Evolutionary conservation across 164 flowering plant genomes (phyloP).

Genomic region (Stephania japonica): DNA sequence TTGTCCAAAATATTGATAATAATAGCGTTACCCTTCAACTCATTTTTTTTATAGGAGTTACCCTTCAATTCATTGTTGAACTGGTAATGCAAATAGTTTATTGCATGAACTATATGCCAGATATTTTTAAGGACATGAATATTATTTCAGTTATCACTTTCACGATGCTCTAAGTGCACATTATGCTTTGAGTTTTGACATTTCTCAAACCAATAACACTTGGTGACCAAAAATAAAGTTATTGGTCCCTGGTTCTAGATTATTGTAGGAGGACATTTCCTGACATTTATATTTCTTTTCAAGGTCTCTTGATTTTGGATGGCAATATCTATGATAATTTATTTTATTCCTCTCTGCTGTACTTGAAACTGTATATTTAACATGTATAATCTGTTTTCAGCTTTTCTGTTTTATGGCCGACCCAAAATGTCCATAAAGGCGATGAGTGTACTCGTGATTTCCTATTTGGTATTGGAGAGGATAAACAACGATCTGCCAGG

Average conservation of each 20-base stretch:
- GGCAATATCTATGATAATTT: not conserved
- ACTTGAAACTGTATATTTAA: not conserved
- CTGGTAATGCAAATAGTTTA: no score
- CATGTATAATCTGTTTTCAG: conserved; percentile 37
- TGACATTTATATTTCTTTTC: not conserved
- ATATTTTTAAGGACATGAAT: not conserved
- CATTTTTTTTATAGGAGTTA: no score
- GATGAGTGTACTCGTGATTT: conserved; percentile 98
- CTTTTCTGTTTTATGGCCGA: conserved; percentile 88
- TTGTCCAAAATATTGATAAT: no score
- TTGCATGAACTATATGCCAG: not conserved
- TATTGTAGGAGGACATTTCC: not conserved
- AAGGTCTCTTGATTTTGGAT: not conserved
- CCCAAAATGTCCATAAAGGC: conserved; percentile 48
- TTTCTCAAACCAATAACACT: not conserved
- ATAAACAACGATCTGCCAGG: conserved; percentile 93
- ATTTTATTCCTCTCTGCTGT: not conserved
- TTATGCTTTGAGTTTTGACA: not conserved
- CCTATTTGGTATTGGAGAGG: conserved; percentile 87
- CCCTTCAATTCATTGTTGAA: no score
- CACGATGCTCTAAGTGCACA: not conserved
- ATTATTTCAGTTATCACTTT: not conserved
- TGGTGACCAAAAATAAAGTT: not conserved
- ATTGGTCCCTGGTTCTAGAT: not conserved
- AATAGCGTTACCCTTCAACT: no score